Evolutionary conservation across 2,329 filamentous ascomycete genomes (phyloP).

Genomic region (Raffaelea albimanens): DNA sequence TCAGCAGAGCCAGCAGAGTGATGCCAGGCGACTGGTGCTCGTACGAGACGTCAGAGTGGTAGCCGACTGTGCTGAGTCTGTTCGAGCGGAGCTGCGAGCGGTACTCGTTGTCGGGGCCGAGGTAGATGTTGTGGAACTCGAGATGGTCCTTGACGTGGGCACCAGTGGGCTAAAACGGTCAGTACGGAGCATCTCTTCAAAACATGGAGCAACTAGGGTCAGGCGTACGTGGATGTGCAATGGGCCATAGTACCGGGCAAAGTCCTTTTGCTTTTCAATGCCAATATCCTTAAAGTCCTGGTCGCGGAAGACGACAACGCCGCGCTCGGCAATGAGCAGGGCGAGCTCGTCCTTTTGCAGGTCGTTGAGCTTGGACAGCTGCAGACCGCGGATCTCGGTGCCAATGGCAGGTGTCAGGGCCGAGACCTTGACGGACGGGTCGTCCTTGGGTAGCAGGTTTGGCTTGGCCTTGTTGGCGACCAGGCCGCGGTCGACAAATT

Average conservation of each 20-base stretch:
- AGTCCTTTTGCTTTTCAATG: conserved; percentile 26
- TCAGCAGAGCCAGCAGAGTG: conserved; percentile 28
- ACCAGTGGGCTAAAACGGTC: conserved; percentile 24
- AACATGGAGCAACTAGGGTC: no score
- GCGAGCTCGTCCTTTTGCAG: conserved; percentile 31
- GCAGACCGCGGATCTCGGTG: conserved; percentile 30
- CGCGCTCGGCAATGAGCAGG: conserved; percentile 29
- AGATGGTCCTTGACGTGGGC: conserved; percentile 31
- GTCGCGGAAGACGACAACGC: conserved; percentile 26
- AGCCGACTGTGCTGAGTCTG: conserved; percentile 26
- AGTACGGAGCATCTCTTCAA: no score
- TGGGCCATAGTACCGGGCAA: conserved; percentile 28
- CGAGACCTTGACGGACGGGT: conserved; percentile 13
- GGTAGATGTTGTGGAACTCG: conserved; percentile 37
- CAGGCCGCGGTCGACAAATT: conserved; percentile 21
- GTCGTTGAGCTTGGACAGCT: conserved; percentile 27
- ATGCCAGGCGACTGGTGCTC: conserved; percentile 32
- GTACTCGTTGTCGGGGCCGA: conserved; percentile 34
- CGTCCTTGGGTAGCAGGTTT: conserved; percentile 16
- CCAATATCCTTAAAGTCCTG: conserved; percentile 29
- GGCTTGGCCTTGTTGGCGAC: conserved; percentile 20
- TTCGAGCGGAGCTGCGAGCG: conserved; percentile 23
- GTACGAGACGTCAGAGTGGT: conserved; percentile 32
- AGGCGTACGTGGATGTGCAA: conserved; percentile 23
- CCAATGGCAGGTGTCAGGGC: conserved; percentile 26